Conservation (phyloP, 768 basidiomycete genomes). For the Strobilomyces confusus region DNA sequence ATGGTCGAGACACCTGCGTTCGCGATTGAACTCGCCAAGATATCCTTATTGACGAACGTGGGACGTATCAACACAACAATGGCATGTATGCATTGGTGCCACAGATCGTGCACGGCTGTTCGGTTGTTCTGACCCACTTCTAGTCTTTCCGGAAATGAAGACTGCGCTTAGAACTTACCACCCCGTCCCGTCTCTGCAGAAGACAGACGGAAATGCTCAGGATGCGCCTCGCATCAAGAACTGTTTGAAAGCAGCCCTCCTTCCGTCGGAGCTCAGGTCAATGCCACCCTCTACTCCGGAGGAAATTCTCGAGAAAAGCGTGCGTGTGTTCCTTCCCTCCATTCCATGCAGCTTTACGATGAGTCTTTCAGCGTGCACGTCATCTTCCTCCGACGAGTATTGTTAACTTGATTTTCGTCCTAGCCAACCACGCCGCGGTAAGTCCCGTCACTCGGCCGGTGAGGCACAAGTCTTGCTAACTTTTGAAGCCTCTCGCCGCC, state of each 20-base stretch:
- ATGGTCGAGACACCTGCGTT: constrained; percentile 80
- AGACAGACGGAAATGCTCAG: constrained; percentile 83
- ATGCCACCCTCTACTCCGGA: constrained; percentile 69
- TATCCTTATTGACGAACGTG: constrained; percentile 82
- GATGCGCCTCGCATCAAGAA: constrained; percentile 93
- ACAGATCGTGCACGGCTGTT: constrained; percentile 6
- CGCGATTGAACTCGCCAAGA: constrained; percentile 75
- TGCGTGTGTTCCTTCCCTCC: constrained; percentile 33
- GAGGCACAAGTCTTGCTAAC: constrained; percentile 9
- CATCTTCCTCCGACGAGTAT: constrained; percentile 78
- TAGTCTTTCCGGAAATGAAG: constrained; percentile 93
- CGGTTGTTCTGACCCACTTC: constrained; percentile 16
- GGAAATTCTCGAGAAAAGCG: constrained; percentile 65
- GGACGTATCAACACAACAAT: constrained; percentile 91
- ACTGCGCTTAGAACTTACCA: constrained; percentile 87
- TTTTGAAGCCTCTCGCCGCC: constrained; percentile 49
- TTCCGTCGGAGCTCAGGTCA: constrained; percentile 63
- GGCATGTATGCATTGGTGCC: constrained; percentile 55
- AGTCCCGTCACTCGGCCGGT: constrained; percentile 24
- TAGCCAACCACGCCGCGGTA: constrained; percentile 76
- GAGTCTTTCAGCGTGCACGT: constrained; percentile 44
- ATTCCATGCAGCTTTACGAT: constrained; percentile 5
- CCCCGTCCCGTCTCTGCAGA: constrained; percentile 82
- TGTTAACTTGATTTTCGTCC: constrained; percentile 81
- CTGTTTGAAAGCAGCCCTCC: constrained; percentile 75